Base-by-base conservation (phyloP, 768 basidiomycete species). In the Hortiboletus campestris region DNA sequence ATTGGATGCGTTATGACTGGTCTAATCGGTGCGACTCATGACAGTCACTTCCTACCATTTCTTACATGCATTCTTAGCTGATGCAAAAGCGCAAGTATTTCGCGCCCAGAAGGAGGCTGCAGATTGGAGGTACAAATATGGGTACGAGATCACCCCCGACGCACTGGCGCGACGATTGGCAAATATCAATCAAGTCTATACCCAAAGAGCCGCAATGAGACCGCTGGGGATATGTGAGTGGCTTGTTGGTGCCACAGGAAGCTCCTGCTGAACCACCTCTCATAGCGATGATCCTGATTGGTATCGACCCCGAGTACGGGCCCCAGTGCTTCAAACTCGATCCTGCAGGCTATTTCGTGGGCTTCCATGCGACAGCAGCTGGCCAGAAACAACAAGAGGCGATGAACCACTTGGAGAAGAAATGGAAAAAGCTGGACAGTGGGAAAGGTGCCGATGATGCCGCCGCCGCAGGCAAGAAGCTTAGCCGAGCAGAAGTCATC, bases 1-100 rank as follows among this genome's bases (percentile, higher is more conserved):
- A 98, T 99, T 60, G 97, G 97, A 39, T 97, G 94, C 69, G 97
- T 98, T 44, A 90, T 98, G 88, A 98, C 95, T 14, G 97, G 97
- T n/a, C 81, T 96, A 39, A 85, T 94, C 49, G 96, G 96, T 96
- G 57, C 42, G 83, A 34, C 42, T 44, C 32, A 45, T 51, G 20
- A 36, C 19, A 38, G 14, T 31, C 22, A 46, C 3, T 46, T 46
- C 20, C 16, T 44, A 55, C 43, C 40, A 42, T 41, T 4, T 34
- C 49, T 50, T 53, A 54, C 36, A 53, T 40, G 36, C 22, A 14
- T 35, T 42, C 51, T 32, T 55, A 96, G 95, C 96, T 63, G 97
- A 99, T 74, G 94, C 94, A 5, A 84, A 91, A 48, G 80, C 90
- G 17, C 96, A 98, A 76, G 91, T 98, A 1, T 70, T 75, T 67